phyloP scores from a whole-genome alignment of 495 filamentous ascomycete species.

The Aspergillus ellipticus region DNA sequence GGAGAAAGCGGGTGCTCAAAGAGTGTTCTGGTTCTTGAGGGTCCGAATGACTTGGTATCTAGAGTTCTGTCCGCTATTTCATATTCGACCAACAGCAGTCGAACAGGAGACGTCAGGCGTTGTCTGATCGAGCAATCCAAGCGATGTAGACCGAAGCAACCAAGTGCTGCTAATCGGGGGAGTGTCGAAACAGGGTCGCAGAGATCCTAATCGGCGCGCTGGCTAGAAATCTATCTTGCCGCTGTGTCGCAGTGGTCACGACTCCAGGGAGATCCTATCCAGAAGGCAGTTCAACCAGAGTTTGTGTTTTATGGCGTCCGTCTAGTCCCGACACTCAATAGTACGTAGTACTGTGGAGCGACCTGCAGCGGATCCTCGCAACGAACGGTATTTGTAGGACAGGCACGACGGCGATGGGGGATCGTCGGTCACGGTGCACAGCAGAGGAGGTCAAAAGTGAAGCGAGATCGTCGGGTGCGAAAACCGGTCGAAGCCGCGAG shows the following conservation, averaged over 20 bases:
- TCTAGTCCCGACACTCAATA: background rate
- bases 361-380: background rate
- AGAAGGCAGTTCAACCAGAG: background rate
- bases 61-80: constrained; percentile 22
- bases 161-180: background rate
- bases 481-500: background rate
- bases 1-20: background rate
- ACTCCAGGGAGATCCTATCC: background rate
- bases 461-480: background rate
- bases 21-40: background rate
- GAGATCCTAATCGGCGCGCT: background rate
- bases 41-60: background rate
- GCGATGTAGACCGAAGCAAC: background rate
- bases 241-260: no score
- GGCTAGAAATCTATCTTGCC: background rate
- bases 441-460: background rate
- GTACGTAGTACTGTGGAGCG: background rate
- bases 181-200: background rate
- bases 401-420: background rate
- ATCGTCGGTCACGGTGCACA: background rate
- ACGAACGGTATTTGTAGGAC: background rate
- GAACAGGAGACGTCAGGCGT: background rate
- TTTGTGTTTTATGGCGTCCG: background rate
- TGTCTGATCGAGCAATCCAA: background rate
- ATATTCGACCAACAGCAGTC: constrained; percentile 20